Evolutionary conservation across 148 eudicot species (phyloP).

Genomic region (Camellia japonica): DNA sequence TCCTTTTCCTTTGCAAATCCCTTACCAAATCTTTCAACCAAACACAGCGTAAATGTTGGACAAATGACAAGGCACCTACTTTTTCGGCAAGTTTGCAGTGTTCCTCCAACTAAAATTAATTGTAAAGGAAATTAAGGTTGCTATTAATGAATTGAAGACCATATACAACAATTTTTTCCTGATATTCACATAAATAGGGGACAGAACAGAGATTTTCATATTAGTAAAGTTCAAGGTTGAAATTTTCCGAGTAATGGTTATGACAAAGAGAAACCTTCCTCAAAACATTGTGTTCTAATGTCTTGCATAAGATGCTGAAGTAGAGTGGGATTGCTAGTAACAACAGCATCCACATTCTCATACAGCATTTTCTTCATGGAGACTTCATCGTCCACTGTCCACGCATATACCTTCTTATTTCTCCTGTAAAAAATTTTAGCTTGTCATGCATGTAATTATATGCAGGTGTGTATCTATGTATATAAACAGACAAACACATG

Average conservation of each 20-base stretch:
- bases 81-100: no score
- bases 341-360: conserved; percentile 68
- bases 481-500: not conserved
- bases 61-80: no score
- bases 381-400: conserved; percentile 86
- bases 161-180: no score
- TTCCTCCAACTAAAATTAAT: no score
- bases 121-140: no score
- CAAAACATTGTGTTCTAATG: conserved; percentile 52
- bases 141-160: no score
- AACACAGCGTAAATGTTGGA: no score
- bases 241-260: not conserved
- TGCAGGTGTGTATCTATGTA: not conserved
- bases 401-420: conserved; percentile 81
- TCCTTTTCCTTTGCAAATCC: no score
- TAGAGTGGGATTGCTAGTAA: conserved; percentile 73
- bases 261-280: conserved; percentile 55
- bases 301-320: conserved; percentile 80
- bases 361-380: conserved; percentile 71
- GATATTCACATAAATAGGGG: no score
- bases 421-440: conserved; percentile 47
- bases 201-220: not conserved
- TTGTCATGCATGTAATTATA: not conserved
- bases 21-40: no score
- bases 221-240: not conserved